Evolutionary conservation across 441 rosid species (phyloP).

Genomic region (Gossypium schwendimanii): DNA sequence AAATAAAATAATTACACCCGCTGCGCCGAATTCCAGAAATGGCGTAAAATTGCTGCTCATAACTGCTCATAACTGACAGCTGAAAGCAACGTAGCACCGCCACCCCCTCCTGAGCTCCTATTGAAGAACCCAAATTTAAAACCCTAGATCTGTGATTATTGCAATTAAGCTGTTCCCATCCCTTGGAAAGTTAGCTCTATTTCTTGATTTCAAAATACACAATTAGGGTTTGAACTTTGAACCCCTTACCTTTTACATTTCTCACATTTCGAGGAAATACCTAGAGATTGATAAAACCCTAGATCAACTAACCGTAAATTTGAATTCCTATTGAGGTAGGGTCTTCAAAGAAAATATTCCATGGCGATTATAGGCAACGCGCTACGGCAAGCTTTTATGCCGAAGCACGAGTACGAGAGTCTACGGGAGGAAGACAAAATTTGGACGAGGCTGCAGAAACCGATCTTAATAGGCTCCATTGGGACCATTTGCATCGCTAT

Average conservation of each 20-base stretch:
- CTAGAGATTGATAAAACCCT: background rate
- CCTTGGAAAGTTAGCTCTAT: background rate
- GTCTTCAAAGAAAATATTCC: background rate
- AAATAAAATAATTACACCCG: too few relatives aligned
- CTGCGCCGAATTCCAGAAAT: background rate
- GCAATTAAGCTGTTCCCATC: background rate
- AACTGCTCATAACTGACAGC: background rate
- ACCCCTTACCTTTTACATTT: background rate
- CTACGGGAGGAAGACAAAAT: conserved; percentile 74
- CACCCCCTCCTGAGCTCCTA: background rate
- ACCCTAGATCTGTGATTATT: background rate
- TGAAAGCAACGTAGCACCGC: background rate
- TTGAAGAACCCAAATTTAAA: background rate
- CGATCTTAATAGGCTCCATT: conserved; percentile 25
- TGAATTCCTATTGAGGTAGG: background rate
- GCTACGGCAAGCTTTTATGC: conserved; percentile 83
- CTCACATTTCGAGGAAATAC: background rate
- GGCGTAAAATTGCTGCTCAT: background rate
- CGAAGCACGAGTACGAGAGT: conserved; percentile 72
- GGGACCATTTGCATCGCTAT: conserved; percentile 36
- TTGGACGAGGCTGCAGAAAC: conserved; percentile 65
- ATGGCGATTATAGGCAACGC: conserved; percentile 83
- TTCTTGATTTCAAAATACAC: background rate
- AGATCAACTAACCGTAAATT: background rate
- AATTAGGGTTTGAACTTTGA: background rate